These are phyloP conservation scores for Plasmodium vinckei DNA, from an alignment of 169 alveolate species.

Conservation along the genomic window DNA sequence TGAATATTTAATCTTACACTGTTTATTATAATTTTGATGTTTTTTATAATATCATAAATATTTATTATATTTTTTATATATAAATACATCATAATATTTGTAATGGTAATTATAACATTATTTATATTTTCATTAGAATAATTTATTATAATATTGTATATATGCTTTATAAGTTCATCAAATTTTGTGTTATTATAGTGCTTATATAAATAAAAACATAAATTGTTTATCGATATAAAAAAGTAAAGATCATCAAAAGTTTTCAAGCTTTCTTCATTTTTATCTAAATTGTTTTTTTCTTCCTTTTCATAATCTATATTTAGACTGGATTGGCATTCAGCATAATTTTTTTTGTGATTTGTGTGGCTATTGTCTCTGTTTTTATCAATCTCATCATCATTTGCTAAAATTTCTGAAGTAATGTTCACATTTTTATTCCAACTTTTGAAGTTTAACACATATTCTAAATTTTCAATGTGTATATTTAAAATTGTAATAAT, in stretches of 20 bases:
- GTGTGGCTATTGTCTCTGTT: too few species aligned
- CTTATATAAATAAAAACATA: constrained; percentile 55
- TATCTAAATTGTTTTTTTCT: background rate
- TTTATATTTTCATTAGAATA: constrained; percentile 5
- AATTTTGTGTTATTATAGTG: constrained; percentile 43
- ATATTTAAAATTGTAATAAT: constrained; percentile 20
- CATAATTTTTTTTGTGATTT: too few species aligned
- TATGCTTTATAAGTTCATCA: constrained; percentile 29
- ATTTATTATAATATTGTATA: constrained; percentile 20
- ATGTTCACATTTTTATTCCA: background rate
- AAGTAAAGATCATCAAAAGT: constrained; percentile 33
- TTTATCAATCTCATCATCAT: too few species aligned
- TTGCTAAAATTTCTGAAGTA: too few species aligned
- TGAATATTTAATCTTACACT: constrained; percentile 9
- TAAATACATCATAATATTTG: constrained; percentile 65
- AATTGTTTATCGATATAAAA: constrained; percentile 52
- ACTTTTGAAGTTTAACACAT: background rate
- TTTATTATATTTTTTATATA: constrained; percentile 55
- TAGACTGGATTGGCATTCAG: background rate
- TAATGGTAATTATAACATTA: constrained; percentile 13
- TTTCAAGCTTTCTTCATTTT: background rate
- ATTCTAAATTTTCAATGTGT: constrained; percentile 11
- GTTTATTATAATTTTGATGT: constrained; percentile 8
- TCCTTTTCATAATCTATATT: background rate
- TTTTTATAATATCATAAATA: constrained; percentile 27